phyloP scores from a whole-genome alignment of 1,139 yeast genomes.

The Hemisphaericaspora lyxosophila region DNA sequence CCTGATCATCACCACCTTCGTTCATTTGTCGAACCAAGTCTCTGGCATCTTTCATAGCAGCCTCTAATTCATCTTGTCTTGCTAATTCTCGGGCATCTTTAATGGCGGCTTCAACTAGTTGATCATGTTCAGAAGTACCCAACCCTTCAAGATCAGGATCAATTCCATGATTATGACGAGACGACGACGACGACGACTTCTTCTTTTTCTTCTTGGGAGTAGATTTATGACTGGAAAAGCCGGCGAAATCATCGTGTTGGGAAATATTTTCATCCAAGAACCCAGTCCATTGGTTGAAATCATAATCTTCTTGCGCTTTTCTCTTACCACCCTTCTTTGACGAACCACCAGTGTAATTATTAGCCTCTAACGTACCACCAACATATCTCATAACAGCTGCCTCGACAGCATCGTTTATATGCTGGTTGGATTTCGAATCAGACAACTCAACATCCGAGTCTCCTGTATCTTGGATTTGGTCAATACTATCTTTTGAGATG shows the following conservation, averaged over 20 bases:
- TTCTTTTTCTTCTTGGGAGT: too few species aligned
- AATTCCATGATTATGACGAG: slow-evolving; percentile 33
- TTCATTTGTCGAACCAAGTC: slow-evolving; percentile 42
- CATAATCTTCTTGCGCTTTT: slow-evolving; percentile 29
- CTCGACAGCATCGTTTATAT: slow-evolving; percentile 55
- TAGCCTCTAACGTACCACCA: slow-evolving; percentile 52
- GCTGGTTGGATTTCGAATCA: slow-evolving; percentile 33
- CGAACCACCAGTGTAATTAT: slow-evolving; percentile 7
- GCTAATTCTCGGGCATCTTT: slow-evolving; percentile 65
- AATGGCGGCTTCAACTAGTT: slow-evolving; percentile 65
- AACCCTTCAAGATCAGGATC: slow-evolving; percentile 62
- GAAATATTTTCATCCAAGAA: slow-evolving; percentile 45
- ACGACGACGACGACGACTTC: slow-evolving; percentile 16
- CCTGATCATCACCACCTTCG: background rate
- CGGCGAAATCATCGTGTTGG: slow-evolving; percentile 13
- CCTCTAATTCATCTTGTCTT: slow-evolving; percentile 42
- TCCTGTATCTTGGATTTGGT: background rate
- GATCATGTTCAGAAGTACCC: slow-evolving; percentile 55
- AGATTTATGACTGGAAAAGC: background rate
- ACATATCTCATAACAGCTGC: slow-evolving; percentile 77
- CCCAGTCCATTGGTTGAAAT: slow-evolving; percentile 56
- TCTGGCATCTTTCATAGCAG: slow-evolving; percentile 66
- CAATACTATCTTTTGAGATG: background rate
- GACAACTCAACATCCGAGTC: slow-evolving; percentile 5
- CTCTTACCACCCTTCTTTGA: slow-evolving; percentile 18